Percentiles rank a stretch among this genome's conserved stretches.
phyloP scores from a whole-genome alignment of 495 filamentous ascomycete genomes.

The Parathielavia hyrcaniae region DNA sequence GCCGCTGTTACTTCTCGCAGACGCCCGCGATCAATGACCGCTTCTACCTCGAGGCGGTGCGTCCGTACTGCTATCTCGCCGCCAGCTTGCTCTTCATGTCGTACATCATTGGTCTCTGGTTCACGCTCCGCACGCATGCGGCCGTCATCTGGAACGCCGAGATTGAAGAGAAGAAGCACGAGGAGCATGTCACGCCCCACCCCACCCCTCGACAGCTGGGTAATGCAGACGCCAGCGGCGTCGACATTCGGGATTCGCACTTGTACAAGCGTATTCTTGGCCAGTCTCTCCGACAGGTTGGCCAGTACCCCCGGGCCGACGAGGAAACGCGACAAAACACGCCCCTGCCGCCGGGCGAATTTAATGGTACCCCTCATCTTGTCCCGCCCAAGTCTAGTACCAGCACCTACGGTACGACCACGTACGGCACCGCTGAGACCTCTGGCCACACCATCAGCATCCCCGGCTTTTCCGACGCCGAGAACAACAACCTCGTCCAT shows the following conservation, averaged over 20 bases:
- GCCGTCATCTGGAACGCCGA: slow-evolving; percentile 94
- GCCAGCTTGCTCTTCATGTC: slow-evolving; percentile 82
- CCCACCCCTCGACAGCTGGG: slow-evolving; percentile 41
- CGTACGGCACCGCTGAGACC: slow-evolving; percentile 32
- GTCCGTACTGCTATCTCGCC: slow-evolving; percentile 85
- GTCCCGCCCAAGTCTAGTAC: slow-evolving; percentile 58
- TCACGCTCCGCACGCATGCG: slow-evolving; percentile 92
- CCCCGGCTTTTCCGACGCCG: slow-evolving; percentile 65
- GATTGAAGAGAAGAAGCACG: slow-evolving; percentile 71
- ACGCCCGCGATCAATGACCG: slow-evolving; percentile 74
- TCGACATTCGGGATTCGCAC: slow-evolving; percentile 70
- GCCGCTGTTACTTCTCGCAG: slow-evolving; percentile 90
- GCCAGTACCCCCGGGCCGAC: slow-evolving; percentile 49
- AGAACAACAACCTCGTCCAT: slow-evolving; percentile 72
- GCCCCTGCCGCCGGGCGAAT: slow-evolving; percentile 28
- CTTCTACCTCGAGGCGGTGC: slow-evolving; percentile 84
- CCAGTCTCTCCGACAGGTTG: slow-evolving; percentile 77
- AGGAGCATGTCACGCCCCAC: slow-evolving; percentile 36
- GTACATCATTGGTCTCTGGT: slow-evolving; percentile 91
- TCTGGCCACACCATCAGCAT: slow-evolving; percentile 47
- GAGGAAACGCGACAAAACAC: slow-evolving; percentile 45
- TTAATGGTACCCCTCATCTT: slow-evolving; percentile 53
- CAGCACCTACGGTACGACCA: slow-evolving; percentile 39
- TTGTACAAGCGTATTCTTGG: slow-evolving; percentile 91
- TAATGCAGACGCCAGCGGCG: slow-evolving; percentile 32